A percentile compares a stretch with the other conserved stretches of the same genome.
Evolutionary conservation across 2,329 filamentous ascomycete species (phyloP).

Genomic region (Graphilbum ipis-grandicollis): DNA sequence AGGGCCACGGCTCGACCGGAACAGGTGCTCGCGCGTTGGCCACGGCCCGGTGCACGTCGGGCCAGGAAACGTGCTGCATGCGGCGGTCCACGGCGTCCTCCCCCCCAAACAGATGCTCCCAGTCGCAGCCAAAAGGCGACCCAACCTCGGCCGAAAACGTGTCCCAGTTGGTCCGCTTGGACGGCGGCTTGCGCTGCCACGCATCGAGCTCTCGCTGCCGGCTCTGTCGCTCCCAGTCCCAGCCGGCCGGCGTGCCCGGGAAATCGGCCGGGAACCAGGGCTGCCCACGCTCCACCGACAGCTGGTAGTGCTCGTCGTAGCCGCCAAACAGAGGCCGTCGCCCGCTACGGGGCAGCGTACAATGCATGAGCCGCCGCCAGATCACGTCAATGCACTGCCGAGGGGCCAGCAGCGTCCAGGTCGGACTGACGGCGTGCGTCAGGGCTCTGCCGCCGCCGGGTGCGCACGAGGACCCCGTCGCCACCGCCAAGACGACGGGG

Average conservation of each 20-base stretch:
- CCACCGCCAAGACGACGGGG: constrained; percentile 49
- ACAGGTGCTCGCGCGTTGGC: constrained; percentile 12
- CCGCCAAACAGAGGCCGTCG: constrained; percentile 66
- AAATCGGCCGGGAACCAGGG: constrained; percentile 82
- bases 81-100: constrained; percentile 1
- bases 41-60: constrained; percentile 13
- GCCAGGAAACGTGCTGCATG: constrained; percentile 8
- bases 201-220: constrained; percentile 36
- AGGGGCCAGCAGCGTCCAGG: constrained; percentile 70
- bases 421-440: neutral
- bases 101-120: constrained; percentile 48
- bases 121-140: constrained; percentile 68
- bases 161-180: constrained; percentile 61
- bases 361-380: constrained; percentile 43
- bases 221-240: constrained; percentile 57
- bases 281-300: constrained; percentile 59
- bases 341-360: constrained; percentile 48
- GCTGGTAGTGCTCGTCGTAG: constrained; percentile 59
- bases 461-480: neutral
- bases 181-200: constrained; percentile 67
- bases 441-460: neutral
- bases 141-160: constrained; percentile 70
- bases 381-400: constrained; percentile 78
- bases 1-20: constrained; percentile 9
- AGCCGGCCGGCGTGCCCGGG: constrained; percentile 62